phyloP scores from a whole-genome alignment of 306 rosid genomes.

The Quercus rubra region DNA sequence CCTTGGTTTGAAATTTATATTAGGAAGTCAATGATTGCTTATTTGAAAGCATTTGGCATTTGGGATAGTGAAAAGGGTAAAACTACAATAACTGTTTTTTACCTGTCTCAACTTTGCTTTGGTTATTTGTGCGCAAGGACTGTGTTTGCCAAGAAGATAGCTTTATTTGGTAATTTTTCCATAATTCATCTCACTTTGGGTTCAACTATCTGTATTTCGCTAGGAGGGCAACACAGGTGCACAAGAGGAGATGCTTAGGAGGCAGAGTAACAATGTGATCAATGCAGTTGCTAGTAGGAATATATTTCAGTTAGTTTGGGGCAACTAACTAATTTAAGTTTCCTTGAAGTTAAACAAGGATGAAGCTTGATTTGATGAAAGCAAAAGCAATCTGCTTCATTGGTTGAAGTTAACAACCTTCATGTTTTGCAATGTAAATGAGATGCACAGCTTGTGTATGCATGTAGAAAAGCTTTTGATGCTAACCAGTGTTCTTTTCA shows the following conservation, averaged over 20 bases:
- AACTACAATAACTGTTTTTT: too few relatives aligned
- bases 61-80: not conserved
- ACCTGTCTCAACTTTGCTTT: too few relatives aligned
- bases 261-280: constrained; percentile 57
- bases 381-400: constrained; percentile 8
- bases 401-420: not conserved
- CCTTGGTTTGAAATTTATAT: constrained; percentile 7
- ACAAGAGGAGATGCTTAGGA: constrained; percentile 77
- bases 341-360: not conserved
- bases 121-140: not conserved
- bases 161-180: not conserved
- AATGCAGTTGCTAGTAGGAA: constrained; percentile 76
- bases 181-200: not conserved
- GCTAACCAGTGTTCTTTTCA: not conserved
- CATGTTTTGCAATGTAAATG: constrained; percentile 6
- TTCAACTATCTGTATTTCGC: constrained; percentile 1
- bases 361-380: not conserved
- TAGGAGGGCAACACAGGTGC: constrained; percentile 71
- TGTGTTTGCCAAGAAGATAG: not conserved
- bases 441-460: not conserved
- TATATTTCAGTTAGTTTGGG: constrained; percentile 85
- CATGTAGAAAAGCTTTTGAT: not conserved
- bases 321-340: constrained; percentile 31
- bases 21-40: not conserved
- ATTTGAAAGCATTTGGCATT: not conserved